phyloP scores from a whole-genome alignment of 2,329 filamentous ascomycete genomes.

The Sclerotinia sclerotiorum region DNA sequence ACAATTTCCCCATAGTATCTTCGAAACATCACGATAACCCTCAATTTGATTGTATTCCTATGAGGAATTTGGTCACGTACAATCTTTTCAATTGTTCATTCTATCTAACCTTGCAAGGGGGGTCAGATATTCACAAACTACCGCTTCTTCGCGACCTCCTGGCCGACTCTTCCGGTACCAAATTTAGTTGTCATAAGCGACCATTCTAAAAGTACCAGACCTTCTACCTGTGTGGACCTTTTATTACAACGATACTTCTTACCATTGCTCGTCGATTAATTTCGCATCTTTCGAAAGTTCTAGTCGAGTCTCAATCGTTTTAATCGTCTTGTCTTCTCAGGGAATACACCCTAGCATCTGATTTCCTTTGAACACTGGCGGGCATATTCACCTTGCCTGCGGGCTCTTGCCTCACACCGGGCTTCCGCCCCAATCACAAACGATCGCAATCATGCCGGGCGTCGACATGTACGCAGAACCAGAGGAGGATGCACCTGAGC shows the following conservation, averaged over 20 bases:
- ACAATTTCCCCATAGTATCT: not conserved
- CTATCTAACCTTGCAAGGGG: conserved; percentile 13
- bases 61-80: not conserved
- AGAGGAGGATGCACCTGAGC: conserved; percentile 44
- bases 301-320: conserved; percentile 11
- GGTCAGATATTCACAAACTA: conserved; percentile 8
- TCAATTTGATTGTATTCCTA: no score
- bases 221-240: conserved; percentile 18
- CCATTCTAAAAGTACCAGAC: conserved; percentile 19
- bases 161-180: conserved; percentile 24
- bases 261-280: conserved; percentile 14
- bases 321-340: not conserved
- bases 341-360: not conserved
- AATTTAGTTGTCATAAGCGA: conserved; percentile 24
- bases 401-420: conserved; percentile 25
- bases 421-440: conserved; percentile 22
- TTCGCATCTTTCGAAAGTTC: not conserved
- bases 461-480: conserved; percentile 47
- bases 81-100: conserved; percentile 7
- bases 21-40: not conserved
- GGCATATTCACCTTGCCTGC: conserved; percentile 18
- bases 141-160: conserved; percentile 21
- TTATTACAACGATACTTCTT: conserved; percentile 12
- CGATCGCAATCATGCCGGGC: conserved; percentile 21
- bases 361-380: conserved; percentile 21